Evolutionary conservation across 805 yeast genomes (phyloP).

Genomic region (Komagataella phaffii): DNA sequence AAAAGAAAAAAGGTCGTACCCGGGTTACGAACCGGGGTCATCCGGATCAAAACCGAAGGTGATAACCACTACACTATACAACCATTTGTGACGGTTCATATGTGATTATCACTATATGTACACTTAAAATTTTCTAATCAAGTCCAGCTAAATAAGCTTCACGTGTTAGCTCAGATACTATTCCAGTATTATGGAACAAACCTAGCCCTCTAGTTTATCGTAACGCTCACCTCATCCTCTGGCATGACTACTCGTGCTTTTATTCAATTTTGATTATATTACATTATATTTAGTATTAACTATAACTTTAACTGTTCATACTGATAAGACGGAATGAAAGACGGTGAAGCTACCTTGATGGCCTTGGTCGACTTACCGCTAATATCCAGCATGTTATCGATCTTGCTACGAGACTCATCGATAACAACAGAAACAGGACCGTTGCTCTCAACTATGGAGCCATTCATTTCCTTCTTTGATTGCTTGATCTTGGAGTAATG

Average conservation of each 20-base stretch:
- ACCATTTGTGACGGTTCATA: slow-evolving; percentile 8
- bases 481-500: slow-evolving; percentile 1
- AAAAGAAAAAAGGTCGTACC: slow-evolving; percentile 46
- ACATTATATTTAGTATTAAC: neutral
- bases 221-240: too few relatives aligned
- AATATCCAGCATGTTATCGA: slow-evolving; percentile 11
- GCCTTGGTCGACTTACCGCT: slow-evolving; percentile 5
- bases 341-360: neutral
- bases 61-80: slow-evolving; percentile 72
- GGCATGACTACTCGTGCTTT: too few relatives aligned
- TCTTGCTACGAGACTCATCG: slow-evolving; percentile 5
- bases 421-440: slow-evolving; percentile 11
- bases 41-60: slow-evolving; percentile 71
- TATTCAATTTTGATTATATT: neutral
- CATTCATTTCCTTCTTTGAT: slow-evolving; percentile 12
- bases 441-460: slow-evolving; percentile 14
- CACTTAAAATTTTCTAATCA: too few relatives aligned
- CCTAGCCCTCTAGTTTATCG: too few relatives aligned
- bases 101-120: too few relatives aligned
- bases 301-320: neutral
- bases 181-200: too few relatives aligned
- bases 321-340: neutral
- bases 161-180: too few relatives aligned
- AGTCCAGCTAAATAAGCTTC: too few relatives aligned
- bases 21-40: slow-evolving; percentile 82